These are phyloP conservation scores for Leccinum angustisporum DNA, from an alignment of 1,284 basidiomycete species.

Conservation along the genomic window DNA sequence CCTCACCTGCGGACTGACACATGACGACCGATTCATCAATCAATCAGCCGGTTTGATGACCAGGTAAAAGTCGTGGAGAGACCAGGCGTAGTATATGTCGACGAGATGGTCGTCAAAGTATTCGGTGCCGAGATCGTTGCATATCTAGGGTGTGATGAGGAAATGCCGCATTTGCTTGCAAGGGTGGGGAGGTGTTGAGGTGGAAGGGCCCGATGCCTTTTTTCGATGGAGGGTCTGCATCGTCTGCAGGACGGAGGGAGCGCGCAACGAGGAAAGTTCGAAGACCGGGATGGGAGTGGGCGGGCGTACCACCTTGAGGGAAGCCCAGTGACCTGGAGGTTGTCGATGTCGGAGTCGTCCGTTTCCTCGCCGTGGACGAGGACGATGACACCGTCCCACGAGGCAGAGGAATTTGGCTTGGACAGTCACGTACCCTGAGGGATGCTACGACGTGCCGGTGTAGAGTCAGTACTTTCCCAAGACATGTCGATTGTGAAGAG, in stretches of 20 bases:
- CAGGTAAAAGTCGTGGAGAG: slow-evolving; percentile 17
- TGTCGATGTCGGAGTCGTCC: slow-evolving; percentile 58
- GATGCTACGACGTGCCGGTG: too few species aligned
- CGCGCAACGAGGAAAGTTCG: slow-evolving; percentile 39
- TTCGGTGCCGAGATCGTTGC: slow-evolving; percentile 80
- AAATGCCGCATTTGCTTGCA: slow-evolving; percentile 25
- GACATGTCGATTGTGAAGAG: too few species aligned
- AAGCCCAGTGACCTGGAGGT: slow-evolving; percentile 59
- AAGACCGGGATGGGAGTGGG: slow-evolving; percentile 54
- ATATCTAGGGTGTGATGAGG: slow-evolving; percentile 67
- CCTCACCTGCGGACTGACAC: too few species aligned
- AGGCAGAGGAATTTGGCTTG: slow-evolving; percentile 35
- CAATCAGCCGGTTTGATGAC: slow-evolving; percentile 15
- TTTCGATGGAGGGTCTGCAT: slow-evolving; percentile 22
- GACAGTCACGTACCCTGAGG: too few species aligned
- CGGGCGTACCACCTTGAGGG: slow-evolving; percentile 68
- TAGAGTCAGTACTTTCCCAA: too few species aligned
- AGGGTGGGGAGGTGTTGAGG: slow-evolving; percentile 53
- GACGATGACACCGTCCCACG: slow-evolving; percentile 75
- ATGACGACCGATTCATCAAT: too few species aligned
- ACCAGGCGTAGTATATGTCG: slow-evolving; percentile 61
- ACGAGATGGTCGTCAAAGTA: slow-evolving; percentile 42
- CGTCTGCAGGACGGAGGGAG: slow-evolving; percentile 16
- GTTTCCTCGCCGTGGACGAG: slow-evolving; percentile 72
- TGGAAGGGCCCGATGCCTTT: slow-evolving; percentile 57